These are phyloP conservation scores for Nitzschia sp. DNA, from an alignment of 108 stramenopile genomes.

Conservation along the genomic window DNA sequence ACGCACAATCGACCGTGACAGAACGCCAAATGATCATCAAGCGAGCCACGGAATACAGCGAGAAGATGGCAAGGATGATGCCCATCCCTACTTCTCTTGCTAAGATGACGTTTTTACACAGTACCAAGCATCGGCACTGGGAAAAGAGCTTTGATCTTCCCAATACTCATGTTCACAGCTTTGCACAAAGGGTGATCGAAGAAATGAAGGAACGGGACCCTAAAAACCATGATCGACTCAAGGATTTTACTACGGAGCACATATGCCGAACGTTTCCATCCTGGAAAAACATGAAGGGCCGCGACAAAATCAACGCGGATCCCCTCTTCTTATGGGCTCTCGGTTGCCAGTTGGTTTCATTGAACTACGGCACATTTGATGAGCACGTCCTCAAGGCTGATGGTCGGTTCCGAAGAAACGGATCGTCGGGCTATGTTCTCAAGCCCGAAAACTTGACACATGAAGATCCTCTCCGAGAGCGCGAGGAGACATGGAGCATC, in stretches of 20 bases:
- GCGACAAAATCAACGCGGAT: slow-evolving; percentile 78
- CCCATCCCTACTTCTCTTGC: slow-evolving; percentile 59
- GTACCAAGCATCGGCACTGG: slow-evolving; percentile 57
- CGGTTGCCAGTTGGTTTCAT: slow-evolving; percentile 90
- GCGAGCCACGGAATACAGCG: slow-evolving; percentile 70
- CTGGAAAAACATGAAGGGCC: slow-evolving; percentile 32
- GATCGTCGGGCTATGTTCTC: slow-evolving; percentile 92
- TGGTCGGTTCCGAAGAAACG: slow-evolving; percentile 91
- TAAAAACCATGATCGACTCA: slow-evolving; percentile 21
- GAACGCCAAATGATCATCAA: slow-evolving; percentile 52
- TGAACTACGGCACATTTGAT: slow-evolving; percentile 86
- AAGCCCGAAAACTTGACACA: slow-evolving; percentile 74
- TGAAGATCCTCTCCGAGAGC: slow-evolving; percentile 35
- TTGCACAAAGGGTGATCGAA: slow-evolving; percentile 50
- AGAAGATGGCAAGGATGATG: slow-evolving; percentile 46
- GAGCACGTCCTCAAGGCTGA: slow-evolving; percentile 84
- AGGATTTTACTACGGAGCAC: slow-evolving; percentile 70
- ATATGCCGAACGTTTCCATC: slow-evolving; percentile 84
- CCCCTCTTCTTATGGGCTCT: slow-evolving; percentile 84
- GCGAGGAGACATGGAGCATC: slow-evolving; percentile 54
- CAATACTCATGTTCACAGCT: slow-evolving; percentile 60
- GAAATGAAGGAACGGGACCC: slow-evolving; percentile 41
- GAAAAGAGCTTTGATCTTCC: slow-evolving; percentile 63
- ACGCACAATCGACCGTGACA: slow-evolving; percentile 37
- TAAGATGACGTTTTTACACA: slow-evolving; percentile 60